These are phyloP conservation scores for Apiotrichum sp. DNA, from an alignment of 1,284 basidiomycete genomes.

Conservation along the genomic window DNA sequence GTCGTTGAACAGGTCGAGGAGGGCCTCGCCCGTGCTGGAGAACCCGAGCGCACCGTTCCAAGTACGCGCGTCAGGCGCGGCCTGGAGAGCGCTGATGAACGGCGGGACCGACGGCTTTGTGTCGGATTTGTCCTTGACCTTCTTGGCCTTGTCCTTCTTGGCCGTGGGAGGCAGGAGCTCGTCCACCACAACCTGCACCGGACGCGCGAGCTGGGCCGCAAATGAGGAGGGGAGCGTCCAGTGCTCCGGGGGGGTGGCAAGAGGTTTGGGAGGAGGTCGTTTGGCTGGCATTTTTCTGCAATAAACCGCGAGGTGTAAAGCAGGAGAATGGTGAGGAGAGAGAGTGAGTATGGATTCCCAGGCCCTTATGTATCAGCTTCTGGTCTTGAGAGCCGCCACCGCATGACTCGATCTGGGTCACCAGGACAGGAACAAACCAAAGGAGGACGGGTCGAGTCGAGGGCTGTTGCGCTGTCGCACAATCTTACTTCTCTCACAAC, in stretches of 20 bases:
- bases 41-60: slow-evolving; percentile 23
- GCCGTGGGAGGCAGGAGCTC: slow-evolving; percentile 1
- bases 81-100: slow-evolving; percentile 21
- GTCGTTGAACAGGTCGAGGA: slow-evolving; percentile 7
- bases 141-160: not conserved
- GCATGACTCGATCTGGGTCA: too few species aligned
- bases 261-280: too few species aligned
- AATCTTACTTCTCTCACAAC: too few species aligned
- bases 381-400: too few species aligned
- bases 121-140: not conserved
- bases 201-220: slow-evolving; percentile 4
- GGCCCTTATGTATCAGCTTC: too few species aligned
- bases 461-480: too few species aligned
- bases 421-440: too few species aligned
- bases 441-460: too few species aligned
- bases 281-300: too few species aligned
- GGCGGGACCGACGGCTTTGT: not conserved
- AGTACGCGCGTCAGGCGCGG: slow-evolving; percentile 12
- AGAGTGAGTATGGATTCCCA: too few species aligned
- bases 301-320: too few species aligned
- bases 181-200: slow-evolving; percentile 5
- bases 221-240: slow-evolving; percentile 14
- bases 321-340: too few species aligned
- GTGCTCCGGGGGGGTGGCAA: not conserved
- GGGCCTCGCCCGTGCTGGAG: not conserved